phyloP scores from a whole-genome alignment of 2,329 filamentous ascomycete genomes.

The Botrytis fragariae region DNA sequence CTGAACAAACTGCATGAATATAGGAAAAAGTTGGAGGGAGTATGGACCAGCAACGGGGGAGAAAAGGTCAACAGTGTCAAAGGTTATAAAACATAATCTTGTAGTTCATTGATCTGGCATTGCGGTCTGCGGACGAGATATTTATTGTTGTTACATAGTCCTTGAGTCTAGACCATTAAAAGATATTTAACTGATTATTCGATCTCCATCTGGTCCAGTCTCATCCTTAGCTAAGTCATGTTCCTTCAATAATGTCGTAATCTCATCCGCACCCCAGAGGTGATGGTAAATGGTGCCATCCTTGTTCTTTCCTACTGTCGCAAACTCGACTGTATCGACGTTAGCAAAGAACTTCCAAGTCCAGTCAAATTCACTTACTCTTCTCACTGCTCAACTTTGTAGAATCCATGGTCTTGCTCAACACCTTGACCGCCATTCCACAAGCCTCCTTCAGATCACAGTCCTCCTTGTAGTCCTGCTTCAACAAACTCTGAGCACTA shows the following conservation, averaged over 20 bases:
- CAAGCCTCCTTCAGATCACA: slow-evolving; percentile 95
- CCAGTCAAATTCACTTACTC: slow-evolving; percentile 59
- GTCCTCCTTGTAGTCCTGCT: slow-evolving; percentile 99
- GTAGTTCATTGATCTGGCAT: neutral
- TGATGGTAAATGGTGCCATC: slow-evolving; percentile 97
- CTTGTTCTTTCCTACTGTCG: slow-evolving; percentile 93
- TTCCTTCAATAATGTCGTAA: slow-evolving; percentile 89
- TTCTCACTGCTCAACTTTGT: slow-evolving; percentile 99
- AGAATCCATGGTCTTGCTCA: slow-evolving; percentile 99
- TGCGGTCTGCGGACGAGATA: slow-evolving; percentile 15
- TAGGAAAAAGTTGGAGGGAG: neutral
- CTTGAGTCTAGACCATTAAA: slow-evolving; percentile 12
- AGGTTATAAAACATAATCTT: neutral
- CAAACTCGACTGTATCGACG: slow-evolving; percentile 76
- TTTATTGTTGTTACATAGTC: slow-evolving; percentile 35
- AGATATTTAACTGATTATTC: slow-evolving; percentile 35
- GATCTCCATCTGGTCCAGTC: slow-evolving; percentile 37
- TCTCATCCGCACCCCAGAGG: slow-evolving; percentile 95
- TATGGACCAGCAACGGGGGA: neutral
- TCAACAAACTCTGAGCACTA: slow-evolving; percentile 91
- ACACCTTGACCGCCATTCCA: slow-evolving; percentile 94
- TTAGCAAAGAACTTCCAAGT: slow-evolving; percentile 26
- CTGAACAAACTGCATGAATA: neutral
- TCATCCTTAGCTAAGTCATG: slow-evolving; percentile 91
- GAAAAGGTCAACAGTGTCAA: neutral